phyloP scores from a whole-genome alignment of 176 grass and related monocot genomes.

The Pontederia crassipes region DNA sequence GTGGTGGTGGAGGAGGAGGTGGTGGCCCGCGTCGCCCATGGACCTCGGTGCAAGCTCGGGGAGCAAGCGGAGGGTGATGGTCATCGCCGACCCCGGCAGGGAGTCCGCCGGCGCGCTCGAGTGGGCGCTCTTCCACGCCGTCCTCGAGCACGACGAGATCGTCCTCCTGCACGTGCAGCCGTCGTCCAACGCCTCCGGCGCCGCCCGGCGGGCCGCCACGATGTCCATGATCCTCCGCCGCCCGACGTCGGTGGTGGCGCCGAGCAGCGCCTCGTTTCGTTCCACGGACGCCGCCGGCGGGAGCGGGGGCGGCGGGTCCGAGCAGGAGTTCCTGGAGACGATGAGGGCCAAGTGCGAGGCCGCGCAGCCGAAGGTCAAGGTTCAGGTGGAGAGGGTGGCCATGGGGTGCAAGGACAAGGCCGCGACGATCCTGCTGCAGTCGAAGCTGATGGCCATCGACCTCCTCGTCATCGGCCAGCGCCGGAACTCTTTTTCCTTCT shows the following conservation, averaged over 20 bases:
- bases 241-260: neutral
- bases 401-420: constrained; percentile 66
- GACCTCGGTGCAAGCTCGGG: neutral
- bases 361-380: constrained; percentile 35
- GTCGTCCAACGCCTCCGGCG: constrained; percentile 9
- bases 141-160: constrained; percentile 60
- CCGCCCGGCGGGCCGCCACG: neutral
- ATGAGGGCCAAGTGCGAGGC: constrained; percentile 52
- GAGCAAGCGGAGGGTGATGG: constrained; percentile 47
- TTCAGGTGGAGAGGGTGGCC: constrained; percentile 42
- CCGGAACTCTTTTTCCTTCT: constrained; percentile 32
- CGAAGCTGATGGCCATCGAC: constrained; percentile 42
- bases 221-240: neutral
- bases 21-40: no score
- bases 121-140: constrained; percentile 68
- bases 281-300: neutral
- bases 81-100: constrained; percentile 55
- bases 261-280: no score
- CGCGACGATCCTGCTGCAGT: constrained; percentile 50
- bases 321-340: constrained; percentile 46
- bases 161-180: constrained; percentile 70
- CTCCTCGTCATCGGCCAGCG: constrained; percentile 70
- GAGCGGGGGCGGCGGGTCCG: neutral
- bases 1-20: no score
- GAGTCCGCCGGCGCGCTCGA: constrained; percentile 63